These are phyloP conservation scores for Marasmius sp. DNA, from an alignment of 1,284 basidiomycete species.

Conservation along the genomic window DNA sequence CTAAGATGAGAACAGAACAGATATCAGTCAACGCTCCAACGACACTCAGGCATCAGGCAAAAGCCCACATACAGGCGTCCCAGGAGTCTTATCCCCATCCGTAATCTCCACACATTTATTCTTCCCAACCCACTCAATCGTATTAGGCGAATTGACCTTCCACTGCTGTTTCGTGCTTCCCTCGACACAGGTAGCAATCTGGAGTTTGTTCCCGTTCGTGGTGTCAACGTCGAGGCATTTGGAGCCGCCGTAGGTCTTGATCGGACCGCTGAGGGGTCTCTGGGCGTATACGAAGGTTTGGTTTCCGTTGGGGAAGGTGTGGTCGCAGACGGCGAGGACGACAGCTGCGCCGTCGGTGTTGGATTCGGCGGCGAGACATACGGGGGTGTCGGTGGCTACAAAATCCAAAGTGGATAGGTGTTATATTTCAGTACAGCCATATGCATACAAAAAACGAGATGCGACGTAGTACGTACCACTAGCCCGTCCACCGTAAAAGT, in stretches of 20 bases:
- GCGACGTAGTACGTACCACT: neutral
- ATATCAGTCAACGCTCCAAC: too few relatives aligned
- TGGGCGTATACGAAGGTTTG: neutral
- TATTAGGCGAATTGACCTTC: neutral
- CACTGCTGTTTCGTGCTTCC: neutral
- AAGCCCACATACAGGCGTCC: too few relatives aligned
- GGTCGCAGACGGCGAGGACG: neutral
- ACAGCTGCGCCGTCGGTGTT: neutral
- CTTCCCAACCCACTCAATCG: too few relatives aligned
- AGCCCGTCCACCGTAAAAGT: neutral
- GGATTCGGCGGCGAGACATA: neutral
- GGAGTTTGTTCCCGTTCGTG: neutral
- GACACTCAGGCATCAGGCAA: too few relatives aligned
- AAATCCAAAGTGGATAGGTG: neutral
- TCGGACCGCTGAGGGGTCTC: neutral
- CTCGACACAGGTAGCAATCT: neutral
- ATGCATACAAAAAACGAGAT: neutral
- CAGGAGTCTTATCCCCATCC: too few relatives aligned
- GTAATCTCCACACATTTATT: too few relatives aligned
- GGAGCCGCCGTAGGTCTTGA: neutral
- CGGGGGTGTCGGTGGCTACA: neutral
- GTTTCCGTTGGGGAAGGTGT: neutral
- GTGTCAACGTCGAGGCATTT: neutral
- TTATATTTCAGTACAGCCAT: neutral
- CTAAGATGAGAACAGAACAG: too few relatives aligned